Base-by-base conservation (phyloP, 2,329 filamentous ascomycete species). In the Fusarium sp. region DNA sequence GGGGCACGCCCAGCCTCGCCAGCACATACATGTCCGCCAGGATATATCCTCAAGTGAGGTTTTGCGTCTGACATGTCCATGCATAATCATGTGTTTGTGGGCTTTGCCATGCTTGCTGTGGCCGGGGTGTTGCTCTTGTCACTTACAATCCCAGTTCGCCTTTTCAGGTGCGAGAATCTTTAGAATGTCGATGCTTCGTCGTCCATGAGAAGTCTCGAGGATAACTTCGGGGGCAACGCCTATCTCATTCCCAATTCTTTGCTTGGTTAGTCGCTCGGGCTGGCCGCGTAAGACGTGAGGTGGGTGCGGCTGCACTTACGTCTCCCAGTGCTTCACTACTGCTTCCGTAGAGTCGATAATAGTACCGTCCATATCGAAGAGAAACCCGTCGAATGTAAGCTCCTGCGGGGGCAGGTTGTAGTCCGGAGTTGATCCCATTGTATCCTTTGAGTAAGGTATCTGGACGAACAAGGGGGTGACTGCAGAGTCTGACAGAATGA, bases 121-220 rank as follows among this genome's bases (percentile, higher is more conserved):
- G 24, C 48, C 32, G 20, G 18, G 32, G 20, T 22, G 26, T 42
- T 35, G 22, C 20, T 26, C 39, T 17, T 30, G 11, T 51, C 53
- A 90, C 93, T 85, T 84, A 97, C 94, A 98, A 74, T 98, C 94
- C 94, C 93, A 96, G 77, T 92, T 98, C 47, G 96, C 96, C 81
- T 94, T 94, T 76, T 93, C 91, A 22, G 94, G 93, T 71, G 94
- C 92, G 66, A 98, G 89, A 35, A 95, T 85, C 81, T 90, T 90
- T 66, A 99, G 87, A 6, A 93, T 91, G 78, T 99, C 96, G 79
- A 98, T 98, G 75, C 91, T 94, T 66, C 96, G 88, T 68, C 96
- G 90, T 70, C 96, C 96, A 83, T 99, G 96, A 10, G 95, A 98
- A 15, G 94, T 97, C 78, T 94, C 89, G 32, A 98, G 88, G 77